Conservation (phyloP, 352 stramenopile species). For the Pythium plurisporium region DNA sequence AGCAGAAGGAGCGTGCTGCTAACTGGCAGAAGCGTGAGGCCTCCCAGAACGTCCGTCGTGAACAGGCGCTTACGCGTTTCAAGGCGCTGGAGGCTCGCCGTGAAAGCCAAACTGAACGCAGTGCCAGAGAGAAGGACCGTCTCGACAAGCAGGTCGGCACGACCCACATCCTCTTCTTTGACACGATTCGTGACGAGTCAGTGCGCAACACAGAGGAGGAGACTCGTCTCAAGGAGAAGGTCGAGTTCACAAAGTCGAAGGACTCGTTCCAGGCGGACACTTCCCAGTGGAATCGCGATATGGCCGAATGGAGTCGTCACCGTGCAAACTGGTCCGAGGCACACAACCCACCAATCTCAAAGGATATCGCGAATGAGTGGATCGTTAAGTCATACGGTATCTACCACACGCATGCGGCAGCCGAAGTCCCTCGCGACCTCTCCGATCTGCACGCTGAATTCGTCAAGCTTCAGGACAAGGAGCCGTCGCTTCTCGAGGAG, state of each 20-base stretch:
- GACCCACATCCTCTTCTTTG: constrained; percentile 83
- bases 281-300: constrained; percentile 86
- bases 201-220: constrained; percentile 77
- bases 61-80: constrained; percentile 66
- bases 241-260: constrained; percentile 88
- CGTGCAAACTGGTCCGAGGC: constrained; percentile 83
- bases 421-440: constrained; percentile 64
- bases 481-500: constrained; percentile 69
- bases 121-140: constrained; percentile 79
- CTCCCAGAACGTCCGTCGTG: constrained; percentile 65
- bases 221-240: constrained; percentile 79
- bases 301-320: constrained; percentile 85
- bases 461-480: constrained; percentile 82
- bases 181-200: constrained; percentile 68
- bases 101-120: constrained; percentile 72
- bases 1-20: constrained; percentile 54
- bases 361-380: constrained; percentile 85
- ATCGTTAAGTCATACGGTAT: constrained; percentile 86
- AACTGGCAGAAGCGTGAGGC: constrained; percentile 71
- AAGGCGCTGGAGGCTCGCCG: constrained; percentile 79
- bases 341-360: constrained; percentile 84
- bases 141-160: constrained; percentile 67
- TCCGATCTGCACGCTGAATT: constrained; percentile 69
- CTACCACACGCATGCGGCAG: constrained; percentile 43
- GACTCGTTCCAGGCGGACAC: constrained; percentile 86